Conservation (phyloP, 192 early-diverging fungal genomes). For the Chytriomyces confervae region DNA sequence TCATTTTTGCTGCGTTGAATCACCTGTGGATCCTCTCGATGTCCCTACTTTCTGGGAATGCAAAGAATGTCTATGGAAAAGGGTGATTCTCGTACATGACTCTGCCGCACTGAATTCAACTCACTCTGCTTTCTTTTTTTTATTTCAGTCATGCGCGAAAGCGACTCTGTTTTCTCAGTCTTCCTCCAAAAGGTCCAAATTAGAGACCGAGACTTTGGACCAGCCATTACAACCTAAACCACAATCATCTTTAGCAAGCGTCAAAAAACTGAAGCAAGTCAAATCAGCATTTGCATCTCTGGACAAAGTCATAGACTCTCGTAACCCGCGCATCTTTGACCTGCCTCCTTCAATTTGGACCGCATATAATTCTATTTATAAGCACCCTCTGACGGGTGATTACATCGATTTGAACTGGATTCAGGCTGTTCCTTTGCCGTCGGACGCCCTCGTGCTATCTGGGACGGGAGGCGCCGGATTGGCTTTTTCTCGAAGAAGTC, state of each 20-base stretch:
- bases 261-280: constrained; percentile 3
- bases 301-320: constrained; percentile 37
- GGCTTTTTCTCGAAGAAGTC: no score
- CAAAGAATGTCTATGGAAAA: constrained; percentile 43
- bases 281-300: constrained; percentile 40
- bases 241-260: neutral
- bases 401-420: constrained; percentile 49
- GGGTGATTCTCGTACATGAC: neutral
- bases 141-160: no score
- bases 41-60: constrained; percentile 55
- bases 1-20: constrained; percentile 59
- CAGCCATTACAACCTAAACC: constrained; percentile 19
- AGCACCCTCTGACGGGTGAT: constrained; percentile 55
- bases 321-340: constrained; percentile 53
- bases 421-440: neutral
- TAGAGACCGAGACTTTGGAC: neutral
- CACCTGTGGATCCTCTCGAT: constrained; percentile 33
- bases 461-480: neutral
- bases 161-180: no score
- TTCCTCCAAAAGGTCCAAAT: no score
- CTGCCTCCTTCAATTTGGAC: constrained; percentile 45
- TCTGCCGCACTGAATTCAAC: no score
- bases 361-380: constrained; percentile 37
- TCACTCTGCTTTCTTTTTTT: no score
- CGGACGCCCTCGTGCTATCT: neutral